phyloP scores from a whole-genome alignment of 1,284 basidiomycete genomes.

The Ceratobasidium sp. region DNA sequence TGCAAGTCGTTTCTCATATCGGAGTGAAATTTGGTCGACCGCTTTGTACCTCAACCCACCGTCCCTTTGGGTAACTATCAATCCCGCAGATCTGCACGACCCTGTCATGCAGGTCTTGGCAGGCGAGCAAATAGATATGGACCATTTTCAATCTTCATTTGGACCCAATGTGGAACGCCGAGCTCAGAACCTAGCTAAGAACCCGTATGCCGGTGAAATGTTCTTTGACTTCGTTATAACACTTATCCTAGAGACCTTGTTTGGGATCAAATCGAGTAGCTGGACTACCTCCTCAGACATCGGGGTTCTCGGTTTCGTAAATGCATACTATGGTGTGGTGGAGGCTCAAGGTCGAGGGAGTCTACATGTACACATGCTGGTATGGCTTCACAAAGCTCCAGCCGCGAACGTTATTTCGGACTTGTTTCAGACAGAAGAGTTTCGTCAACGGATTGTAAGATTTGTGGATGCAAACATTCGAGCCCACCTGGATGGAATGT shows the following conservation, averaged over 20 bases:
- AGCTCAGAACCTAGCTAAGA: slow-evolving; percentile 56
- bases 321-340: slow-evolving; percentile 55
- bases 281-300: slow-evolving; percentile 28
- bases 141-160: slow-evolving; percentile 55
- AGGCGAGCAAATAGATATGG: slow-evolving; percentile 60
- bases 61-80: slow-evolving; percentile 55
- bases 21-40: slow-evolving; percentile 56
- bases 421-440: slow-evolving; percentile 13
- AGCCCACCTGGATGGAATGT: slow-evolving; percentile 52
- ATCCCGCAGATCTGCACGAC: slow-evolving; percentile 56
- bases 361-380: slow-evolving; percentile 56
- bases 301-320: slow-evolving; percentile 52
- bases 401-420: slow-evolving; percentile 9
- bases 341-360: slow-evolving; percentile 56
- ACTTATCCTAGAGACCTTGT: slow-evolving; percentile 56
- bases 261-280: slow-evolving; percentile 55
- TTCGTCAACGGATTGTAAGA: not conserved
- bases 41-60: slow-evolving; percentile 49
- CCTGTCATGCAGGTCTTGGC: slow-evolving; percentile 60
- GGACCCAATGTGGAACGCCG: slow-evolving; percentile 55
- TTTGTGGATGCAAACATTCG: slow-evolving; percentile 52
- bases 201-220: slow-evolving; percentile 60
- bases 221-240: slow-evolving; percentile 63
- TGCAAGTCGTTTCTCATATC: slow-evolving; percentile 48
- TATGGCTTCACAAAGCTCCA: slow-evolving; percentile 52